Evolutionary conservation across 345 rosid species (phyloP), one percentile per base, ranked within the genome.

Genomic region (Eucalyptus guilfoylei): DNA sequence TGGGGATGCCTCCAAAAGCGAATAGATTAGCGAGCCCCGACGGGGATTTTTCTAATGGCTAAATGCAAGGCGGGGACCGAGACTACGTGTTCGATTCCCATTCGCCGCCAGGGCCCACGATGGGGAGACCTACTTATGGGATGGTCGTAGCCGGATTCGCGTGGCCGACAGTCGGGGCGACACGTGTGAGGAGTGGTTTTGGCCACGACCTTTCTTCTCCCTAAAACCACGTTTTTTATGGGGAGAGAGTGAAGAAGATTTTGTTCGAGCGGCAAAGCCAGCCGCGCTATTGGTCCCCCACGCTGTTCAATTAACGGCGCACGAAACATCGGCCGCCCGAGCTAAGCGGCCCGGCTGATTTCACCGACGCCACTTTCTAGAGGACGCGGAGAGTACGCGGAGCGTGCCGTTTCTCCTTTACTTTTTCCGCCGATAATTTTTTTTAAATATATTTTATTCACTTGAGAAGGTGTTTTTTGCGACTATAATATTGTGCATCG

Each of bases 51-150:
- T 21, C 24, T 37, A 76, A 5, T 3, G 47, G 0, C 4, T 21
- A 23, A 40, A 76, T 23, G 28, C 47, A 23, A 76, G 83, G 81
- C 81, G 21, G 6, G 26, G n/a, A 52, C 6, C 30, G 26, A 17
- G 88, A 67, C 44, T 54, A 54, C 88, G 88, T 60, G 88, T 86
- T 52, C 88, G 69, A 44, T n/a, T 8, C 8, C n/a, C 42, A 54
- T 86, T 54, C 12, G 49, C 10, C 0, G 14, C 0, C 5, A 30
- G 21, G 14, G 67, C 49, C 88, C 49, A 15, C 19, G 42, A 0
- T 37, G 6, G 19, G 5, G 28, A 9, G 55, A 34, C 62, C 42
- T 44, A 86, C n/a, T 47, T 15, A 16, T 52, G 9, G 23, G 3
- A 3, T 21, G 64, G 64, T 32, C 42, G 26, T 49, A 50, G 58